Evolutionary conservation across 192 early-diverging fungal genomes (phyloP).

Genomic region (Dispira parvispora): DNA sequence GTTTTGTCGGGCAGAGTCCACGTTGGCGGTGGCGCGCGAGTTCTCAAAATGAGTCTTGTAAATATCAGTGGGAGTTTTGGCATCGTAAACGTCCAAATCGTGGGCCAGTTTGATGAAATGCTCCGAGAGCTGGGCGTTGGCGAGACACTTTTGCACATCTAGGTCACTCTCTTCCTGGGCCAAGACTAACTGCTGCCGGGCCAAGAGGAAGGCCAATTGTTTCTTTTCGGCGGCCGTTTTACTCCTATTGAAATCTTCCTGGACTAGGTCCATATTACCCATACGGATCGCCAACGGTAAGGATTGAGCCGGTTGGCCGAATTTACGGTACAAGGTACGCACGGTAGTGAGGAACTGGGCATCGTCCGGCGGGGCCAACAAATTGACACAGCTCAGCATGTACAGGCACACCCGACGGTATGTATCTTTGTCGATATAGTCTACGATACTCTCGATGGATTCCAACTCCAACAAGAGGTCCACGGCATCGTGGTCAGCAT

Average conservation of each 20-base stretch:
- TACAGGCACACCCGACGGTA: slow-evolving; percentile 90
- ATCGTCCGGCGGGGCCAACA: slow-evolving; percentile 85
- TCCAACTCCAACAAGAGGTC: slow-evolving; percentile 89
- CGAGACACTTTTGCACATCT: slow-evolving; percentile 72
- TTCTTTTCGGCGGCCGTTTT: slow-evolving; percentile 73
- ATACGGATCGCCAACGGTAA: slow-evolving; percentile 75
- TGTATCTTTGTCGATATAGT: slow-evolving; percentile 83
- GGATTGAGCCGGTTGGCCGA: slow-evolving; percentile 66
- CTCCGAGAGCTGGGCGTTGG: slow-evolving; percentile 74
- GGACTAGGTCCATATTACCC: slow-evolving; percentile 62
- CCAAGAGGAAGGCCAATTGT: slow-evolving; percentile 88
- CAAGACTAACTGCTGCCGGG: slow-evolving; percentile 68
- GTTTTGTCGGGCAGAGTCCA: slow-evolving; percentile 92
- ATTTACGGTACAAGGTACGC: slow-evolving; percentile 76
- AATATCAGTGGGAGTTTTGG: slow-evolving; percentile 94
- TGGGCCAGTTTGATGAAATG: slow-evolving; percentile 77
- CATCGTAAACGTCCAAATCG: slow-evolving; percentile 86
- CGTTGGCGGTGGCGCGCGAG: slow-evolving; percentile 41
- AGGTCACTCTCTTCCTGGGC: slow-evolving; percentile 72
- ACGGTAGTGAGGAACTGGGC: slow-evolving; percentile 65
- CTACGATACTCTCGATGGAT: slow-evolving; percentile 54
- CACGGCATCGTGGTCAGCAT: slow-evolving; percentile 96
- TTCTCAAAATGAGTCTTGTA: slow-evolving; percentile 96
- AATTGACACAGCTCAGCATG: slow-evolving; percentile 83
- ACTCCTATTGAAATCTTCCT: slow-evolving; percentile 74